Percentiles rank a stretch among this genome's conserved stretches.
These are phyloP conservation scores for Tuber indicum DNA, from an alignment of 495 filamentous ascomycete genomes.

Conservation along the genomic window DNA sequence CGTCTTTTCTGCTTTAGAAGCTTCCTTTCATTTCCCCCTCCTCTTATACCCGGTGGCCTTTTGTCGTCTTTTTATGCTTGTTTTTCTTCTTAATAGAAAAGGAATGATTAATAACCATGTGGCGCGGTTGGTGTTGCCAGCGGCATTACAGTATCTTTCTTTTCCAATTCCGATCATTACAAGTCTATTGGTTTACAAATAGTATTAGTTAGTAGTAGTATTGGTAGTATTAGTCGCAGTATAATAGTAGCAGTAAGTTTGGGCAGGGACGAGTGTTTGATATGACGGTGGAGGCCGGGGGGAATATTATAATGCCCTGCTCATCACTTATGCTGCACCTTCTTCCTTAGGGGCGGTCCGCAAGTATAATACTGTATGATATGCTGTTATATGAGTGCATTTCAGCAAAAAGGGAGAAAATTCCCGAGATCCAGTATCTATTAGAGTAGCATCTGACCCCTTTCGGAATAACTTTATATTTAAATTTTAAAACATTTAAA, in stretches of 20 bases:
- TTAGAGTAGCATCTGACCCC: no score
- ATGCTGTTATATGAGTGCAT: no score
- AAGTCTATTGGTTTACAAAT: background rate
- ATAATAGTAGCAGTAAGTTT: background rate
- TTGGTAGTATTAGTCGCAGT: background rate
- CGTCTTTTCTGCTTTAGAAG: background rate
- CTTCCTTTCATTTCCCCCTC: background rate
- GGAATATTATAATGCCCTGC: background rate
- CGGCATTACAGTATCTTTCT: background rate
- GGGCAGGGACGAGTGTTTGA: background rate
- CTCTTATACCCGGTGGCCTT: background rate
- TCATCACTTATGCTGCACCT: background rate
- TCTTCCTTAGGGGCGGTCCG: background rate
- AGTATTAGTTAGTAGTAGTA: background rate
- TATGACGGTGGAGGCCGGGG: background rate
- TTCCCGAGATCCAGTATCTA: no score
- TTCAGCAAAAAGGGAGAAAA: no score
- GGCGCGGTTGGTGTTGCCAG: background rate
- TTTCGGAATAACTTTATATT: no score
- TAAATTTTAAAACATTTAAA: no score
- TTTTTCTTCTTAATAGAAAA: background rate
- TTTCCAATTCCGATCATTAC: background rate
- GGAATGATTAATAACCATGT: background rate
- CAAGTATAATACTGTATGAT: background rate
- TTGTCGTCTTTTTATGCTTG: constrained; percentile 7